Base-by-base conservation (phyloP, 768 basidiomycete genomes). In the Mycena maculata region DNA sequence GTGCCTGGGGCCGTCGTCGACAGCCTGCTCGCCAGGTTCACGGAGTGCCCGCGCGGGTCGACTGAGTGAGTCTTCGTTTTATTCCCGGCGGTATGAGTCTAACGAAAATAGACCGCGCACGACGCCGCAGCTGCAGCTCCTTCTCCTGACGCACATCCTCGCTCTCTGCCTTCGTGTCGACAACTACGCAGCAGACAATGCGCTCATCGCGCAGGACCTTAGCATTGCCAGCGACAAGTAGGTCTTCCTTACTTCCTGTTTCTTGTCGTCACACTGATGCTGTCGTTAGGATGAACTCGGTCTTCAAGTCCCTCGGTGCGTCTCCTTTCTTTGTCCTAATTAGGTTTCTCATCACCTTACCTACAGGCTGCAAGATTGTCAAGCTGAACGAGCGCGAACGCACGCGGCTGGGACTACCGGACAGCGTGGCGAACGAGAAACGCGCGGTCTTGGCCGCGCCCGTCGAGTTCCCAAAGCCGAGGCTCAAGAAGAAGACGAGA, bases 81-180 rank as follows among this genome's bases (percentile, higher is more conserved):
- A 48, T 64, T 31, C 36, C 39, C 27, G 20, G 42, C 48, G 3
- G 2, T 20, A 0, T 53, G 55, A n/a, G 56, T 20, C 3, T 28
- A 9, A 16, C 28, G 18, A 22, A 39, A 10, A 1, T 55, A 87
- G 84, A 52, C 77, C 88, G 76, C 83, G 84, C 60, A 76, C 85
- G 23, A 98, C 96, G 3, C 84, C 90, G 8, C 84, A 88, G 60
- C 91, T 85, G 36, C 87, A 92, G 74, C 90, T 90, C 3, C 88
- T 86, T 71, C 82, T 97, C 2, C 78, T 95, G 62, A 88, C 92
- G 1, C 87, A 94, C 72, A 85, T 96, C 74, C 91, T 97, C 66
- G 90, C 92, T 1, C 81, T 97, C 0, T 93, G 91, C 73, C 86
- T 98, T 30, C 88, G 86, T 53, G 76, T 95, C 9, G 95, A 98